A percentile compares a stretch with the other conserved stretches of the same genome.
These are phyloP conservation scores for Podaxis pistillaris DNA, from an alignment of 768 basidiomycete species.

Conservation along the genomic window DNA sequence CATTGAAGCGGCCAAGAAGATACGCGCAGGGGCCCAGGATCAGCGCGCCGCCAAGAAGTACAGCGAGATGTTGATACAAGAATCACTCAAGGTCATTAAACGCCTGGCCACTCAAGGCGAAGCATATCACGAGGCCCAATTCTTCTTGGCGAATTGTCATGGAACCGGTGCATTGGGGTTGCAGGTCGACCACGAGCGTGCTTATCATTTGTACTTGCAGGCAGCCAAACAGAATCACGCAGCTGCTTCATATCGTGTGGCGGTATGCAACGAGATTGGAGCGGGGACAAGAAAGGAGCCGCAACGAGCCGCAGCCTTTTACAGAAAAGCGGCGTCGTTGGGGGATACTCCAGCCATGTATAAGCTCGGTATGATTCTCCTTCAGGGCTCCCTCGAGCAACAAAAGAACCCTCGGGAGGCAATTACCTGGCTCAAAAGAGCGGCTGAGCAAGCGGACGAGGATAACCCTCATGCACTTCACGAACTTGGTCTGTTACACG, in stretches of 20 bases:
- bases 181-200: slow-evolving; percentile 95
- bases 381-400: slow-evolving; percentile 82
- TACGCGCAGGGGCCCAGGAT: slow-evolving; percentile 70
- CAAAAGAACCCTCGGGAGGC: slow-evolving; percentile 88
- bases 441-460: slow-evolving; percentile 96
- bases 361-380: slow-evolving; percentile 97
- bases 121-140: slow-evolving; percentile 94
- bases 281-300: slow-evolving; percentile 92
- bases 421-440: slow-evolving; percentile 90
- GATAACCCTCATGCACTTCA: slow-evolving; percentile 98
- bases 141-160: slow-evolving; percentile 96
- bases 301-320: slow-evolving; percentile 88
- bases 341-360: slow-evolving; percentile 99
- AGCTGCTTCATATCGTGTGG: slow-evolving; percentile 92
- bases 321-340: slow-evolving; percentile 92
- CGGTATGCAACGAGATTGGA: slow-evolving; percentile 98
- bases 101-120: slow-evolving; percentile 90
- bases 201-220: slow-evolving; percentile 95
- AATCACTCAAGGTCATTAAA: slow-evolving; percentile 90
- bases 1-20: slow-evolving; percentile 95
- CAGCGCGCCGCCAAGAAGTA: slow-evolving; percentile 88
- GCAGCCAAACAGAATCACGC: slow-evolving; percentile 97
- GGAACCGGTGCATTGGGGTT: slow-evolving; percentile 96
- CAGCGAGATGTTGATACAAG: slow-evolving; percentile 80
- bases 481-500: slow-evolving; percentile 88